Conservation (phyloP, 352 stramenopile genomes). For the Pythium aristosporum region DNA sequence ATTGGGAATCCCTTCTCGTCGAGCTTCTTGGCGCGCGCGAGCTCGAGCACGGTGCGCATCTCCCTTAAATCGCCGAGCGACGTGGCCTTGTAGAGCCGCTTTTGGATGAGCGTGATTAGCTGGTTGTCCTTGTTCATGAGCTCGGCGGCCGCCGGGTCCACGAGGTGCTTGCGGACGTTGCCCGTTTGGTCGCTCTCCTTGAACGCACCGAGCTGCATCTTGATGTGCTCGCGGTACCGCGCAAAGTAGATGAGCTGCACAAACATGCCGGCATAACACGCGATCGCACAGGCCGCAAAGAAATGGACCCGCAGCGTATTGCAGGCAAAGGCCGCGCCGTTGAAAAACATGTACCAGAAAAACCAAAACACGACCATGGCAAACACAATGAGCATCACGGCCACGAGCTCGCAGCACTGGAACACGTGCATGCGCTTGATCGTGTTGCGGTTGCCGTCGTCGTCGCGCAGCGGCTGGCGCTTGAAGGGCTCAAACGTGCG, state of each 20-base stretch:
- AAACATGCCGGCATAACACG: conserved; percentile 64
- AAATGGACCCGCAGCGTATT: conserved; percentile 46
- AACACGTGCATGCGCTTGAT: conserved; percentile 78
- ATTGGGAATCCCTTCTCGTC: conserved; percentile 53
- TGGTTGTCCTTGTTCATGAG: conserved; percentile 31
- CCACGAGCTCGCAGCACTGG: conserved; percentile 73
- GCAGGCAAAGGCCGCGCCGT: conserved; percentile 59
- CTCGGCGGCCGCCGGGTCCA: conserved; percentile 37
- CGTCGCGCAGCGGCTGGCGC: conserved; percentile 56
- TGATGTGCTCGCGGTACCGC: conserved; percentile 79
- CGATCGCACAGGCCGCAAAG: conserved; percentile 41
- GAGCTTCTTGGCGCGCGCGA: conserved; percentile 37
- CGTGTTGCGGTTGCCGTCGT: conserved; percentile 56
- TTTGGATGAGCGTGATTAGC: conserved; percentile 53
- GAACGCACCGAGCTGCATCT: conserved; percentile 83
- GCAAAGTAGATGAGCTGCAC: conserved; percentile 68
- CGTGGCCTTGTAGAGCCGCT: conserved; percentile 70
- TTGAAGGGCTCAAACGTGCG: conserved; percentile 71
- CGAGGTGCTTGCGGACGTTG: conserved; percentile 65
- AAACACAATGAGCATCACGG: conserved; percentile 57
- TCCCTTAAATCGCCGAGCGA: conserved; percentile 66
- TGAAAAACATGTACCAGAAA: conserved; percentile 54
- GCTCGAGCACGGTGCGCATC: conserved; percentile 49
- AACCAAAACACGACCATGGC: conserved; percentile 43
- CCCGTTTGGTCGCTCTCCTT: conserved; percentile 81